Evolutionary conservation across 495 filamentous ascomycete genomes (phyloP).

Genomic region (Aspergillus incahuasiensis): DNA sequence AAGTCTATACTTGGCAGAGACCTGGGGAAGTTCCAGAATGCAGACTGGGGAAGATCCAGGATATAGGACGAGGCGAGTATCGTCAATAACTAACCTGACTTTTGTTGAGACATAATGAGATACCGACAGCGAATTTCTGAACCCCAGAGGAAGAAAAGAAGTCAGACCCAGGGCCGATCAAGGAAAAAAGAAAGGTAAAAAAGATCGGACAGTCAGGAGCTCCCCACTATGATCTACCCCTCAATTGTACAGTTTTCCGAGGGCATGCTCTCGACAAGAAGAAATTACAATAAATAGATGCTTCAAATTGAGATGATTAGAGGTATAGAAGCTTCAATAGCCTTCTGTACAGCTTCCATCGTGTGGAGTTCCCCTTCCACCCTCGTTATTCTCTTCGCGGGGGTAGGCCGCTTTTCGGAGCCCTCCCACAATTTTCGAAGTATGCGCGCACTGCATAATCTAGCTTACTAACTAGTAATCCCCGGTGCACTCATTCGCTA

Average conservation of each 20-base stretch:
- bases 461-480: background rate
- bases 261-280: background rate
- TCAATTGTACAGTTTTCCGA: conserved; percentile 11
- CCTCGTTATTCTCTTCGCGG: background rate
- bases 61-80: background rate
- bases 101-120: conserved; percentile 41
- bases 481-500: background rate
- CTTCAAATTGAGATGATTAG: background rate
- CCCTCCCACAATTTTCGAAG: background rate
- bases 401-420: conserved; percentile 1
- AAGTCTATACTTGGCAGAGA: conserved; percentile 16
- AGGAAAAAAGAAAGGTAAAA: conserved; percentile 10
- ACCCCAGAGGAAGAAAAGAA: conserved; percentile 12
- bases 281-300: background rate
- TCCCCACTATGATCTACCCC: conserved; percentile 13
- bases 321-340: background rate
- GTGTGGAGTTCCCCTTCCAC: background rate
- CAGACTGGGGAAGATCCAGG: conserved; percentile 15
- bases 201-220: conserved; percentile 10
- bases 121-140: conserved; percentile 20
- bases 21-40: conserved; percentile 16
- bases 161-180: conserved; percentile 11
- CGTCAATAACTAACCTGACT: conserved; percentile 35
- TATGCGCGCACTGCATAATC: background rate
- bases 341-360: background rate